These are phyloP conservation scores for Vigna angularis DNA, from an alignment of 306 rosid species.

Conservation along the genomic window DNA sequence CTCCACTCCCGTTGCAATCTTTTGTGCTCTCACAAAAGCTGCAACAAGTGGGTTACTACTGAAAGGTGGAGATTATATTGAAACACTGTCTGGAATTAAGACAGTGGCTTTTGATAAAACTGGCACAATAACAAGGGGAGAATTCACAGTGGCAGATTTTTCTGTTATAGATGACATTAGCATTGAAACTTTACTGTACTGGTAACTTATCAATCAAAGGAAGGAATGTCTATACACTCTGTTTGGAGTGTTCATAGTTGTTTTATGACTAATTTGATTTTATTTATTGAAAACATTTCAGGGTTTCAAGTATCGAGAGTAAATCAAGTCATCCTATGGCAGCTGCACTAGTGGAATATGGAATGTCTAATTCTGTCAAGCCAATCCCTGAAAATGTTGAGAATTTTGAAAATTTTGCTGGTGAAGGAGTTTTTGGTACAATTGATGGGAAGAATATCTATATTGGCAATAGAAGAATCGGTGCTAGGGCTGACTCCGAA, in stretches of 20 bases:
- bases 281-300: slow-evolving; percentile 37
- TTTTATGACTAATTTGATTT: slow-evolving; percentile 10
- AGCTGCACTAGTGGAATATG: slow-evolving; percentile 75
- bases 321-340: slow-evolving; percentile 98
- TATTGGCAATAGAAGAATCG: slow-evolving; percentile 75
- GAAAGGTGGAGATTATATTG: slow-evolving; percentile 92
- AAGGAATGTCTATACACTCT: not conserved
- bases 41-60: slow-evolving; percentile 79
- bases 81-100: slow-evolving; percentile 72
- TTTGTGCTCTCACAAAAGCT: slow-evolving; percentile 86
- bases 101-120: slow-evolving; percentile 86
- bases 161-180: slow-evolving; percentile 54
- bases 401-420: slow-evolving; percentile 77
- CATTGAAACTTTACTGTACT: slow-evolving; percentile 66
- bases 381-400: slow-evolving; percentile 78
- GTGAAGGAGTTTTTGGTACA: slow-evolving; percentile 81
- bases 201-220: slow-evolving; percentile 51
- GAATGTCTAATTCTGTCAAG: slow-evolving; percentile 58
- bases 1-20: slow-evolving; percentile 89
- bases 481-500: slow-evolving; percentile 60
- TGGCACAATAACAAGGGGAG: slow-evolving; percentile 87
- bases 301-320: slow-evolving; percentile 94
- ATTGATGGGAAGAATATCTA: slow-evolving; percentile 74
- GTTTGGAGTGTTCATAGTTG: not conserved
- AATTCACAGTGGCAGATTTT: slow-evolving; percentile 70